phyloP scores from a whole-genome alignment of 2,329 filamentous ascomycete genomes.

The Trichoderma sp. region DNA sequence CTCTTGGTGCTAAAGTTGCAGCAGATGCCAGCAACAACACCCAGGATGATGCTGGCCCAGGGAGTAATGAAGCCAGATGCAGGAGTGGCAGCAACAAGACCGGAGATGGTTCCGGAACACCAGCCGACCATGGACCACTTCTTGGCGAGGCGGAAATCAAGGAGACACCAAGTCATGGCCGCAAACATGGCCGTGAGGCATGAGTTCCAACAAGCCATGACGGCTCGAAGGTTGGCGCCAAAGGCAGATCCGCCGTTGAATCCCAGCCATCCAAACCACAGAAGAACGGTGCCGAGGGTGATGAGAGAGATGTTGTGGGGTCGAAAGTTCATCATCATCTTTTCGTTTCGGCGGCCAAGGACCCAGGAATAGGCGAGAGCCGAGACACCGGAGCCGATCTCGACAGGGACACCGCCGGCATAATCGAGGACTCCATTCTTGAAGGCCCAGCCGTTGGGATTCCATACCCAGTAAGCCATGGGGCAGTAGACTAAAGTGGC shows the following conservation, averaged over 20 bases:
- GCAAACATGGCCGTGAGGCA: conserved; percentile 92
- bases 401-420: conserved; percentile 93
- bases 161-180: conserved; percentile 88
- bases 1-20: conserved; percentile 70
- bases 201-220: conserved; percentile 98
- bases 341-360: conserved; percentile 93
- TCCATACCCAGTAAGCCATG: conserved; percentile 96
- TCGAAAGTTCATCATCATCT: conserved; percentile 99
- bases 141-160: conserved; percentile 90
- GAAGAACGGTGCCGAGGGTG: conserved; percentile 88
- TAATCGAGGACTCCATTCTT: conserved; percentile 93
- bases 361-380: conserved; percentile 95
- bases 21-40: conserved; percentile 63
- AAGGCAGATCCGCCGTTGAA: conserved; percentile 98
- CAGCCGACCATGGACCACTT: conserved; percentile 87
- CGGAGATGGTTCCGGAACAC: conserved; percentile 71
- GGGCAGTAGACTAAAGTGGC: conserved; percentile 97
- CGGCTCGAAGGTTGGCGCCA: conserved; percentile 88
- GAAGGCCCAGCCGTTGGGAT: conserved; percentile 88
- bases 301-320: conserved; percentile 98
- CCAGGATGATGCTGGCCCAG: conserved; percentile 68
- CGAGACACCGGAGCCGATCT: conserved; percentile 91
- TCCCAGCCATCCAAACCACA: conserved; percentile 98
- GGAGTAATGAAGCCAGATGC: conserved; percentile 69
- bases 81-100: conserved; percentile 69